Conservation (phyloP, 345 rosid genomes). For the Acer yangbiense region DNA sequence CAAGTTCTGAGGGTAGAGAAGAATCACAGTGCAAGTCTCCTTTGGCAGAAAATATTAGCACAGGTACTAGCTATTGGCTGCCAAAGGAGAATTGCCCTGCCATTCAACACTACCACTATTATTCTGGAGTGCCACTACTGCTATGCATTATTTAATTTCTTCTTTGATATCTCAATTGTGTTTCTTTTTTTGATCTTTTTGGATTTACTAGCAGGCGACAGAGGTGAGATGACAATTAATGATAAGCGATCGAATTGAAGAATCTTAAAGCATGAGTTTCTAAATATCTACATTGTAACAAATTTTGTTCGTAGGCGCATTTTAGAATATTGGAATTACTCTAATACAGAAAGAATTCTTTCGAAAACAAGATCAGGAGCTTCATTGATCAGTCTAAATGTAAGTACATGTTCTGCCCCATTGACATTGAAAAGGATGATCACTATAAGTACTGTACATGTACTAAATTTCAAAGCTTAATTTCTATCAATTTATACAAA, state of each 20-base stretch:
- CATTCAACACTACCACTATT: conserved; percentile 22
- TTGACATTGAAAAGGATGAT: not conserved
- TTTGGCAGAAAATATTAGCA: conserved; percentile 36
- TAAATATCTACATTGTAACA: not conserved
- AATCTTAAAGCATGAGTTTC: not conserved
- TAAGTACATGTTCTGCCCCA: not conserved
- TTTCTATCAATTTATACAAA: not conserved
- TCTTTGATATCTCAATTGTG: not conserved
- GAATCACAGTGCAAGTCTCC: conserved; percentile 47
- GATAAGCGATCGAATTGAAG: not conserved
- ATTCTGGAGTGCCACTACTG: not conserved
- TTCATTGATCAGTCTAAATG: not conserved
- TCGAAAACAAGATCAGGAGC: not conserved
- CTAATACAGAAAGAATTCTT: not conserved
- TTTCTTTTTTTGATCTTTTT: not conserved
- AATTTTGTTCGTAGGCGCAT: not conserved
- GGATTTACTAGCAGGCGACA: not conserved
- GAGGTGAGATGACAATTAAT: not conserved
- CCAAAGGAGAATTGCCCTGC: conserved; percentile 59
- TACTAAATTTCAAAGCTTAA: not conserved
- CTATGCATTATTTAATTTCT: conserved; percentile 2
- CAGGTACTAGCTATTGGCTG: conserved; percentile 13
- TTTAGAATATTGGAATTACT: not conserved
- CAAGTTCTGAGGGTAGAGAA: conserved; percentile 23
- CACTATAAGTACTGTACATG: not conserved